phyloP scores from a whole-genome alignment of 805 yeast species.

The Pichia deserticola region DNA sequence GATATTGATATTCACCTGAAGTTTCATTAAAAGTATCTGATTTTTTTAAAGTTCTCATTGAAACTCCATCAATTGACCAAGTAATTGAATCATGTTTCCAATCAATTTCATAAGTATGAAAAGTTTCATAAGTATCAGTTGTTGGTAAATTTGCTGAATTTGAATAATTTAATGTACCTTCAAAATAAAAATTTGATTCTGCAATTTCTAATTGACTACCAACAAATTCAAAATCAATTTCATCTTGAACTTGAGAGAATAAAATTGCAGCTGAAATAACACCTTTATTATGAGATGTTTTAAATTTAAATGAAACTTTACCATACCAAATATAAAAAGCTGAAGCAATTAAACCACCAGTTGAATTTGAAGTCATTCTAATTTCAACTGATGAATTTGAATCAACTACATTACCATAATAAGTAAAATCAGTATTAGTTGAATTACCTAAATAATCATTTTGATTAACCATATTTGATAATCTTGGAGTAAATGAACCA shows the following conservation, averaged over 20 bases:
- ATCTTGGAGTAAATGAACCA: conserved; percentile 35
- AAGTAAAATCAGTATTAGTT: conserved; percentile 59
- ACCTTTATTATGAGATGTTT: conserved; percentile 70
- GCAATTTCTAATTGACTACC: conserved; percentile 63
- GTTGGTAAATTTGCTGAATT: conserved; percentile 42
- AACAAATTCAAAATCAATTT: conserved; percentile 80
- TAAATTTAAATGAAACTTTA: conserved; percentile 58
- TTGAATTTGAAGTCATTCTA: conserved; percentile 70
- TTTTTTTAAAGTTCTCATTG: conserved; percentile 57
- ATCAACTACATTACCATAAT: conserved; percentile 50
- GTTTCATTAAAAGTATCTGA: conserved; percentile 60
- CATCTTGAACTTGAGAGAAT: conserved; percentile 82
- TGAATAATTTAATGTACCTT: conserved; percentile 63
- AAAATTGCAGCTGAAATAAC: conserved; percentile 78
- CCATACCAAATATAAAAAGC: conserved; percentile 86
- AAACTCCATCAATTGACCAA: conserved; percentile 69
- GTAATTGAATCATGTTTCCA: conserved; percentile 67
- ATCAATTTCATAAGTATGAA: conserved; percentile 70
- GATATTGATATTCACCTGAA: conserved; percentile 45
- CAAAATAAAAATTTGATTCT: conserved; percentile 75
- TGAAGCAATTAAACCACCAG: conserved; percentile 77
- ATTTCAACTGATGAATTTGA: conserved; percentile 52
- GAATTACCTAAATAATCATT: conserved; percentile 55
- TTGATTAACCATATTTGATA: conserved; percentile 20
- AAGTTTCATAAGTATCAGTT: conserved; percentile 53